Evolutionary conservation across 257 asterid genomes (phyloP), one percentile per base, ranked within the genome.

Genomic region (Ilex aquifolium): DNA sequence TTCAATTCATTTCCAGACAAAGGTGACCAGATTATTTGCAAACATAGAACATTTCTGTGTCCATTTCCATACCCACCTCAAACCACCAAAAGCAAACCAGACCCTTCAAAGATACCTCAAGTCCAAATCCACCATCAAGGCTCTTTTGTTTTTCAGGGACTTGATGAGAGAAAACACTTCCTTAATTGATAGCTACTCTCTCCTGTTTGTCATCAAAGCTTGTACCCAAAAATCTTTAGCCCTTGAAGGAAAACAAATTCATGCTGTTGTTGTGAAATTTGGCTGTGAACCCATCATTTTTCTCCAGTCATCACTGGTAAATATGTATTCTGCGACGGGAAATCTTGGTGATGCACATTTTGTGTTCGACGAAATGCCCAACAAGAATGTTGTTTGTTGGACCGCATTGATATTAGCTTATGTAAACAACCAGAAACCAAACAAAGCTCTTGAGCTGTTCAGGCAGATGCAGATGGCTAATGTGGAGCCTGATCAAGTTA

Each of bases 401-500:
- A 68, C 78, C 31, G 65, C 73, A 3, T 8, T 76, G 59, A 59
- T 76, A n/a, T 50, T 78, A 5, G 66, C 74, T 8, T 73, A 56
- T 63, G 65, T 63, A 13, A 54, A 57, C 50, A 72, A 72, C 44
- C 60, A 59, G 76, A 52, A 70, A 48, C 31, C 76, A 32, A 27
- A 63, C 30, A 60, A 36, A 66, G 74, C 79, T 54, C 17, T 66
- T 32, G 17, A 63, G 32, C 21, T 55, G 59, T 73, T 73, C 71
- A 58, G 69, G 62, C 48, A 49, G 31, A 66, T 69, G 76, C 64
- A 65, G 4, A 17, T 12, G 65, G 66, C 30, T 3, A 60, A 60
- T 44, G 69, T 77, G 54, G 72, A 62, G 68, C 76, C 79, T 58
- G 74, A 77, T 73, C 70, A 58, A 49, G 66, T 73, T 46, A 50